phyloP scores from a whole-genome alignment of 169 alveolate species.

The Sarcocystis neurona region DNA sequence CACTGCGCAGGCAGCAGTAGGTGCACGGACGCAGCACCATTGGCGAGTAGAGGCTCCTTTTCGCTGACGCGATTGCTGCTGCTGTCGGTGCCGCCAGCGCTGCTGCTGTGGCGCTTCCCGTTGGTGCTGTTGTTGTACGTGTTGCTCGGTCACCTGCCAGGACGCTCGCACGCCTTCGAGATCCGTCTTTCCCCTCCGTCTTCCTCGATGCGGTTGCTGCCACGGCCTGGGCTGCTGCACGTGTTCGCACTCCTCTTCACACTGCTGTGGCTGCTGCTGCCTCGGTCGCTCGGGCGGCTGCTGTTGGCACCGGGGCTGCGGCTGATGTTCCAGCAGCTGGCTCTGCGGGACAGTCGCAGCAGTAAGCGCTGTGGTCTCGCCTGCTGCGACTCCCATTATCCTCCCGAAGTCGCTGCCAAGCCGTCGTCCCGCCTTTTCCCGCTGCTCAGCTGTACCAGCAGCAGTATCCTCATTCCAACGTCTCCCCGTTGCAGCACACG shows the following conservation, averaged over 20 bases:
- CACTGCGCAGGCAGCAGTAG: no score
- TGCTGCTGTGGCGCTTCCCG: no score
- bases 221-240: not conserved
- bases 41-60: not conserved
- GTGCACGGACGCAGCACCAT: not conserved
- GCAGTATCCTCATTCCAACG: no score
- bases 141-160: not conserved
- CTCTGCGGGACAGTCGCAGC: not conserved
- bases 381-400: not conserved
- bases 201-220: not conserved
- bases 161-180: not conserved
- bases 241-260: not conserved
- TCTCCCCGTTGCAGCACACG: no score
- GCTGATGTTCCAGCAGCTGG: not conserved
- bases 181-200: not conserved
- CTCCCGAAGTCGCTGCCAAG: not conserved
- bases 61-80: no score
- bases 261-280: not conserved
- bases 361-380: not conserved
- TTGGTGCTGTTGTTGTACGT: no score
- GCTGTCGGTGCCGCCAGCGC: no score
- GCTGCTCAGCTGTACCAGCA: no score
- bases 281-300: not conserved
- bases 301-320: not conserved
- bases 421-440: no score